Conservation (phyloP, 2,329 filamentous ascomycete genomes). For the Aspergillus nomiae region DNA sequence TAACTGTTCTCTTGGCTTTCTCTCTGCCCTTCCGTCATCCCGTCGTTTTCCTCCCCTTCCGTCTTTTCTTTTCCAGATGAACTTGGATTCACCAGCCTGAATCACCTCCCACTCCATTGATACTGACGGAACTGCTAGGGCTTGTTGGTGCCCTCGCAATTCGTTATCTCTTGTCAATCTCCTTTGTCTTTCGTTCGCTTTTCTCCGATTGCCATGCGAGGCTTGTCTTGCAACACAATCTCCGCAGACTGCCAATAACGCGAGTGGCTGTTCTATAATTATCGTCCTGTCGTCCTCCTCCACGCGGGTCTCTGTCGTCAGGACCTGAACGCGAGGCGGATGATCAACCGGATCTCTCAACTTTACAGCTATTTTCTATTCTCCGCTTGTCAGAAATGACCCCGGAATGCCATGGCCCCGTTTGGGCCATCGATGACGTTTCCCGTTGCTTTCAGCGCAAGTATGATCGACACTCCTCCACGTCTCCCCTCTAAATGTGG, state of each 20-base stretch:
- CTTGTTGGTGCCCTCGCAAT: neutral
- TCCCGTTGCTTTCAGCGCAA: conserved; percentile 62
- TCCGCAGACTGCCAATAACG: conserved; percentile 23
- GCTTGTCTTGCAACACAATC: conserved; percentile 23
- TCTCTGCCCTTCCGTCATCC: neutral
- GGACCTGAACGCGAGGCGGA: conserved; percentile 10
- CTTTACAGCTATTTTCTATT: conserved; percentile 1
- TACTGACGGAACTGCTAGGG: neutral
- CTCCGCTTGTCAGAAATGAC: conserved; percentile 47
- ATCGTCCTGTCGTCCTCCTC: conserved; percentile 2
- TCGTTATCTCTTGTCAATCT: conserved; percentile 3
- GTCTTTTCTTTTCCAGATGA: neutral
- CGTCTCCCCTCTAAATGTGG: neutral
- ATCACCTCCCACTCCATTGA: neutral
- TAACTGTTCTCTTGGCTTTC: conserved; percentile 1
- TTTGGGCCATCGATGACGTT: conserved; percentile 65
- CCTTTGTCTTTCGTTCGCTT: conserved; percentile 3
- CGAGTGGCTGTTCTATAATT: conserved; percentile 2
- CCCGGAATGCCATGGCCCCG: conserved; percentile 57
- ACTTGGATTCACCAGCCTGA: neutral
- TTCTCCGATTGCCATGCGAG: conserved; percentile 28
- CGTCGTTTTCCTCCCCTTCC: neutral
- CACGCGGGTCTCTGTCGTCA: neutral
- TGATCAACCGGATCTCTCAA: conserved; percentile 11
- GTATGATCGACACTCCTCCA: conserved; percentile 38